These are phyloP conservation scores for Colletotrichum echinochloae DNA, from an alignment of 2,329 filamentous ascomycete species.

Conservation along the genomic window DNA sequence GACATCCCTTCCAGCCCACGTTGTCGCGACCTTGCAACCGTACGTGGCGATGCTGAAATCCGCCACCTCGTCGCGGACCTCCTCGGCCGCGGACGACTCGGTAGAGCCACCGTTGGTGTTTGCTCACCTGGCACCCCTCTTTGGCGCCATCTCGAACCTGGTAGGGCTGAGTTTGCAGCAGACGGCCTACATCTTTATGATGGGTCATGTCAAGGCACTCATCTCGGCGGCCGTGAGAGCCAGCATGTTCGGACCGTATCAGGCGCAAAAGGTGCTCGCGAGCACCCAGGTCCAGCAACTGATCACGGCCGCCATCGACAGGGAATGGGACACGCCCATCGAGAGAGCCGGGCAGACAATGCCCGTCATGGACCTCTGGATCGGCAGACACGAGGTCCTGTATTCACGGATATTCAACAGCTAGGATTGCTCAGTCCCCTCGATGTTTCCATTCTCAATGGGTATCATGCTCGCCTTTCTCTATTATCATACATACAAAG, in stretches of 20 bases:
- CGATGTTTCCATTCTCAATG: slow-evolving; percentile 38
- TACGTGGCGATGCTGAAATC: slow-evolving; percentile 53
- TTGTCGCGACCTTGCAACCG: slow-evolving; percentile 47
- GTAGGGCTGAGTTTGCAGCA: slow-evolving; percentile 71
- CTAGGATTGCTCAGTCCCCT: slow-evolving; percentile 51
- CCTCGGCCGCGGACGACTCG: slow-evolving; percentile 36
- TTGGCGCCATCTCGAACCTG: slow-evolving; percentile 74
- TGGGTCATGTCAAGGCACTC: slow-evolving; percentile 81
- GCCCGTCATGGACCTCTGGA: slow-evolving; percentile 84
- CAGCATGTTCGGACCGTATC: slow-evolving; percentile 83
- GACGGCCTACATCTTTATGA: slow-evolving; percentile 79
- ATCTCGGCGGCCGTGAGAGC: slow-evolving; percentile 82
- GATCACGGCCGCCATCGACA: slow-evolving; percentile 68
- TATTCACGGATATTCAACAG: slow-evolving; percentile 92
- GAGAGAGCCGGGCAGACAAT: slow-evolving; percentile 80
- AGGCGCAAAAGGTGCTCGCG: slow-evolving; percentile 80
- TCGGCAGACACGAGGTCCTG: slow-evolving; percentile 83
- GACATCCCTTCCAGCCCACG: slow-evolving; percentile 47
- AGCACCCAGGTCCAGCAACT: slow-evolving; percentile 66
- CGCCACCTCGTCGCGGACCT: slow-evolving; percentile 36
- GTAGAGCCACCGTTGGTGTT: slow-evolving; percentile 33
- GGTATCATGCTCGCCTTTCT: slow-evolving; percentile 38
- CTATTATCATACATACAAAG: slow-evolving; percentile 86
- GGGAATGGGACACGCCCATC: slow-evolving; percentile 68
- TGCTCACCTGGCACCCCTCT: slow-evolving; percentile 75